A percentile compares a stretch with the other conserved stretches of the same genome.
Conservation (phyloP, 2,329 filamentous ascomycete species). For the Colletotrichum spaethianum region DNA sequence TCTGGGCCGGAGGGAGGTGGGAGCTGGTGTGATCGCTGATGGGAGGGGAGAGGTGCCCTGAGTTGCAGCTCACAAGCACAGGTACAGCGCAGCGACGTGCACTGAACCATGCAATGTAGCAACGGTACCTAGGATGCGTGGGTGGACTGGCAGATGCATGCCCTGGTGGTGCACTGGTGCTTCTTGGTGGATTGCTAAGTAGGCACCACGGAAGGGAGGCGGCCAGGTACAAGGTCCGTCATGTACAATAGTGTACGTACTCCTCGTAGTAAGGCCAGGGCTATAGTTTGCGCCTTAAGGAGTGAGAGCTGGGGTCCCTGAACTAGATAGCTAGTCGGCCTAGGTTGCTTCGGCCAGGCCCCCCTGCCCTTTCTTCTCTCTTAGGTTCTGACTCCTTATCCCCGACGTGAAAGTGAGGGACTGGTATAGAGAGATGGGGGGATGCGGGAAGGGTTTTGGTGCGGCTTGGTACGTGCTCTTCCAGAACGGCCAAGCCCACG, state of each 20-base stretch:
- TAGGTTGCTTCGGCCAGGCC: constrained; percentile 14
- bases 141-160: constrained; percentile 11
- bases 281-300: constrained; percentile 1
- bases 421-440: constrained; percentile 5
- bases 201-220: background rate
- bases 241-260: constrained; percentile 1
- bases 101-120: constrained; percentile 18
- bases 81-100: constrained; percentile 1
- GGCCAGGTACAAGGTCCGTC: constrained; percentile 2
- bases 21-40: background rate
- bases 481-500: constrained; percentile 18
- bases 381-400: constrained; percentile 21
- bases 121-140: constrained; percentile 30
- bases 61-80: constrained; percentile 3
- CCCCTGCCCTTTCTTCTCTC: constrained; percentile 9
- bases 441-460: background rate
- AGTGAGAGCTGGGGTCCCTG: constrained; percentile 5
- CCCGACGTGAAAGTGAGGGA: background rate
- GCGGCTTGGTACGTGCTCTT: constrained; percentile 19
- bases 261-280: constrained; percentile 14
- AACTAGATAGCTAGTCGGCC: background rate
- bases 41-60: constrained; percentile 5
- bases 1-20: background rate
- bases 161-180: no score
- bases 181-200: background rate